Evolutionary conservation across 768 basidiomycete species (phyloP).

Genomic region (Mycena latifolia): DNA sequence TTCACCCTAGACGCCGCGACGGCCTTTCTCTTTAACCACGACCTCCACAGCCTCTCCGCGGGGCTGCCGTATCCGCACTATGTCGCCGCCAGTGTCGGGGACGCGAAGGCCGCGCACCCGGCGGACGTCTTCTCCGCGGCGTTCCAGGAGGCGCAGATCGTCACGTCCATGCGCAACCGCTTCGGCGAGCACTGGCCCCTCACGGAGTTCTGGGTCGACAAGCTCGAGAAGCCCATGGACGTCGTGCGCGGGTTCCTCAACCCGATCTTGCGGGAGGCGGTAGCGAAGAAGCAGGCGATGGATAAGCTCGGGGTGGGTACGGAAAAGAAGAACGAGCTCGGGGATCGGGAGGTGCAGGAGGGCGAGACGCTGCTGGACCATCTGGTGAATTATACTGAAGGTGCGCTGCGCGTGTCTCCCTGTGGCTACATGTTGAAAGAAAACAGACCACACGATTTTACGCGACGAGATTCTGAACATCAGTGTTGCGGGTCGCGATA

Average conservation of each 20-base stretch:
- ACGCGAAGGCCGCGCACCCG: background rate
- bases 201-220: slow-evolving; percentile 64
- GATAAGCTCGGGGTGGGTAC: slow-evolving; percentile 11
- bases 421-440: too few relatives aligned
- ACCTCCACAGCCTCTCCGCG: slow-evolving; percentile 59
- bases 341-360: slow-evolving; percentile 52
- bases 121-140: slow-evolving; percentile 56
- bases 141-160: slow-evolving; percentile 62
- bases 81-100: slow-evolving; percentile 17
- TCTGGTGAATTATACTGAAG: slow-evolving; percentile 66
- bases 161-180: slow-evolving; percentile 52
- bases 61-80: slow-evolving; percentile 61
- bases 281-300: slow-evolving; percentile 50
- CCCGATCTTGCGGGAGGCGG: slow-evolving; percentile 63
- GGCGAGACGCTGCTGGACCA: slow-evolving; percentile 64
- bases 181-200: slow-evolving; percentile 64
- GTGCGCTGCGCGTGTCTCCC: slow-evolving; percentile 41
- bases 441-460: slow-evolving; percentile 53
- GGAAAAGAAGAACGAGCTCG: slow-evolving; percentile 40
- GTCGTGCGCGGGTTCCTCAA: slow-evolving; percentile 65
- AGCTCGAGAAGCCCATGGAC: slow-evolving; percentile 56
- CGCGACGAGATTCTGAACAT: slow-evolving; percentile 61
- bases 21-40: slow-evolving; percentile 67
- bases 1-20: slow-evolving; percentile 74
- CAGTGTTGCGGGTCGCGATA: slow-evolving; percentile 60